phyloP scores from a whole-genome alignment of 306 rosid species.

The Cucumis hystrix region DNA sequence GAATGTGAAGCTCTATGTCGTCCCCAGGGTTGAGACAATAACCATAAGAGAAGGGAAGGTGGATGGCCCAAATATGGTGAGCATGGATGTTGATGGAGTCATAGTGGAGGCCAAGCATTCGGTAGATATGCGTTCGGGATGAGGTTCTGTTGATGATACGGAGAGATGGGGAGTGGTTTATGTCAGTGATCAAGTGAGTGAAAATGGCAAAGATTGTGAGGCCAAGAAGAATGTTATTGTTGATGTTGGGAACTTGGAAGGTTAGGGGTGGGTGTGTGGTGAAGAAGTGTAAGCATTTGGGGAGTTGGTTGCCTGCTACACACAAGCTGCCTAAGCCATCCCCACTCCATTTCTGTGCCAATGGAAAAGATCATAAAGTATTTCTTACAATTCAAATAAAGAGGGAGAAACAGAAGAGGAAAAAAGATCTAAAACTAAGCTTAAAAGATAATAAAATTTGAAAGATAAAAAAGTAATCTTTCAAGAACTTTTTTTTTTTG shows the following conservation, averaged over 20 bases:
- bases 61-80: background rate
- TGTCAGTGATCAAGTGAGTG: background rate
- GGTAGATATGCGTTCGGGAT: background rate
- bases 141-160: background rate
- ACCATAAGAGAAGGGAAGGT: background rate
- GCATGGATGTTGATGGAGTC: background rate
- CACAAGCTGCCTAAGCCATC: background rate
- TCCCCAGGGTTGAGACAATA: background rate
- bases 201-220: background rate
- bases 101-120: background rate
- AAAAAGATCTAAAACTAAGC: too few relatives aligned
- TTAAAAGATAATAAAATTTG: too few relatives aligned
- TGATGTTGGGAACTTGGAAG: background rate
- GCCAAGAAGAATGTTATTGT: background rate
- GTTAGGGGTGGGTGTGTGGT: background rate
- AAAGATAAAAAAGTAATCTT: too few relatives aligned
- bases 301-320: background rate
- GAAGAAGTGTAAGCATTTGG: background rate
- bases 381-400: too few relatives aligned
- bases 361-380: background rate
- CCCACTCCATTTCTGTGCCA: background rate
- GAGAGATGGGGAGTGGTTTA: background rate
- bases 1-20: background rate
- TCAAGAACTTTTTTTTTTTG: too few relatives aligned
- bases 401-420: too few relatives aligned